Conservation (phyloP, 495 filamentous ascomycete species). For the Astrothelium macrocarpum region DNA sequence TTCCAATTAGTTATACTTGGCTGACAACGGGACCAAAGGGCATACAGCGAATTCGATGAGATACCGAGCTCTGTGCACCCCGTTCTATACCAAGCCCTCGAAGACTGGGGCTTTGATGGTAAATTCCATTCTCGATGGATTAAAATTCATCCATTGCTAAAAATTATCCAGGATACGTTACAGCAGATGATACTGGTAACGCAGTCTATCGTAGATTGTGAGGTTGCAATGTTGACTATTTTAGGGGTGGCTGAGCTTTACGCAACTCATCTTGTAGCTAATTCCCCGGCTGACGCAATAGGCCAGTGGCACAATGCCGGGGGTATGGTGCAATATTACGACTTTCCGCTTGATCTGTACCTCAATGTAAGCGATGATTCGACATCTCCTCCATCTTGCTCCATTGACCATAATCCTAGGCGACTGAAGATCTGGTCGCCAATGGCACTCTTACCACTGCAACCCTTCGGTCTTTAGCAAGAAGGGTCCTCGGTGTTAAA, state of each 20-base stretch:
- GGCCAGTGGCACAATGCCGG: constrained; percentile 35
- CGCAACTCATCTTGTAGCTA: constrained; percentile 19
- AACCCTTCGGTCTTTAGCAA: constrained; percentile 30
- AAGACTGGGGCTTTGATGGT: constrained; percentile 34
- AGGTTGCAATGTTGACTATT: too few relatives aligned
- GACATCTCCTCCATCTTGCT: not conserved
- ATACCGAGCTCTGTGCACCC: constrained; percentile 31
- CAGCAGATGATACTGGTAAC: constrained; percentile 35
- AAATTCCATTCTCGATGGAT: not conserved
- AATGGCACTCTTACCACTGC: constrained; percentile 29
- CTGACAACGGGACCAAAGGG: constrained; percentile 5
- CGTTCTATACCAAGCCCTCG: constrained; percentile 29
- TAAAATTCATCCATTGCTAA: not conserved
- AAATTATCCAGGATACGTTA: constrained; percentile 23
- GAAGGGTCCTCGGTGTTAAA: constrained; percentile 32
- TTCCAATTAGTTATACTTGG: not conserved
- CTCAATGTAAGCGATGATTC: constrained; percentile 11
- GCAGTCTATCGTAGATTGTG: constrained; percentile 19
- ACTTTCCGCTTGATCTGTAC: constrained; percentile 10
- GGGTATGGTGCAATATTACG: constrained; percentile 15
- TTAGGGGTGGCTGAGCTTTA: constrained; percentile 18
- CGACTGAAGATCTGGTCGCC: constrained; percentile 29
- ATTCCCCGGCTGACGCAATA: constrained; percentile 30
- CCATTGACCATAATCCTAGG: not conserved
- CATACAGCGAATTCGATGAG: constrained; percentile 36